Evolutionary conservation across 345 rosid species (phyloP).

Genomic region (Excoecaria cochinchinensis): DNA sequence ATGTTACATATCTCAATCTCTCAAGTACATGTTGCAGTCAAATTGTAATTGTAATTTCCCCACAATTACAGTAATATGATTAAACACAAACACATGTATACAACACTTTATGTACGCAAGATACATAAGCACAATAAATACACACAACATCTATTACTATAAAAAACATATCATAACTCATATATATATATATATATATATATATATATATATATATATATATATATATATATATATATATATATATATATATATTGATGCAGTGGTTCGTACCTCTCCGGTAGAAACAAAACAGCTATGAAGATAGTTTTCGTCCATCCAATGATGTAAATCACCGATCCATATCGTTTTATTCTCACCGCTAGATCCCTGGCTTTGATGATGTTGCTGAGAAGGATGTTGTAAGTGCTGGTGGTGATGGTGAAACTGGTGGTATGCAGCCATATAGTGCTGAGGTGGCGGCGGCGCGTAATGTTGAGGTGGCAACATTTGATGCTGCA

Average conservation of each 20-base stretch:
- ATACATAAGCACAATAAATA: neutral
- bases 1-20: neutral
- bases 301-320: constrained; percentile 96
- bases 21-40: neutral
- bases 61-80: neutral
- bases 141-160: neutral
- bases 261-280: constrained; percentile 57
- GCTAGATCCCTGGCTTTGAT: constrained; percentile 46
- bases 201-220: neutral
- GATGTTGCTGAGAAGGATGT: constrained; percentile 37
- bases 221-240: neutral
- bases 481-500: constrained; percentile 83
- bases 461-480: constrained; percentile 56
- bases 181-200: neutral
- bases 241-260: neutral
- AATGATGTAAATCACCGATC: constrained; percentile 95
- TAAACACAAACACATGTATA: no score
- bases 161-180: neutral
- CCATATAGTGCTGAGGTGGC: constrained; percentile 59
- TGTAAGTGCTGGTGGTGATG: constrained; percentile 33
- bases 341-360: constrained; percentile 79
- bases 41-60: neutral
- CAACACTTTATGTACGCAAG: neutral
- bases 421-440: constrained; percentile 30
- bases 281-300: constrained; percentile 67